A percentile compares a stretch with the other conserved stretches of the same genome.
phyloP scores from a whole-genome alignment of 2,329 filamentous ascomycete genomes.

The Dryadomyces quercivorus region DNA sequence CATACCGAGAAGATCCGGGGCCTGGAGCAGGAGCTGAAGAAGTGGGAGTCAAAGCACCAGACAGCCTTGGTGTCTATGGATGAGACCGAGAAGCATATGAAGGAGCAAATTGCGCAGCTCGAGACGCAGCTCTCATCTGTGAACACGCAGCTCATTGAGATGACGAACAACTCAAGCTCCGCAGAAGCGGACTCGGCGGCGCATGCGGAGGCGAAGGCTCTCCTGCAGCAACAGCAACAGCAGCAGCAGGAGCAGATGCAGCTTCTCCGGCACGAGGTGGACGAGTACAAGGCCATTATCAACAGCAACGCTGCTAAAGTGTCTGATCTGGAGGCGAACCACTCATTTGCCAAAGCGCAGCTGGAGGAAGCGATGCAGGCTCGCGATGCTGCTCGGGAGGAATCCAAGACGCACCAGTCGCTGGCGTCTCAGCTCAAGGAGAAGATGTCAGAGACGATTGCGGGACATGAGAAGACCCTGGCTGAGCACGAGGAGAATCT shows the following conservation, averaged over 20 bases:
- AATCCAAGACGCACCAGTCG: constrained; percentile 31
- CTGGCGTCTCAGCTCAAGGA: constrained; percentile 41
- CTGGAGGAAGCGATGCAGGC: constrained; percentile 47
- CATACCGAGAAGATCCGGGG: constrained; percentile 48
- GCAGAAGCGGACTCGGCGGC: constrained; percentile 20
- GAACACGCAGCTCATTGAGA: constrained; percentile 35
- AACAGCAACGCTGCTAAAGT: constrained; percentile 57
- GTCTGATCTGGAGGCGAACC: constrained; percentile 60
- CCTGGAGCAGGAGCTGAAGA: constrained; percentile 58
- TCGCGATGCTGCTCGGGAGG: constrained; percentile 37
- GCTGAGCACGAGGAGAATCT: constrained; percentile 41
- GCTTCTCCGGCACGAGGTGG: constrained; percentile 59
- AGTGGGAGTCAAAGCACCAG: constrained; percentile 68
- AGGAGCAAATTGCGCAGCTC: constrained; percentile 59
- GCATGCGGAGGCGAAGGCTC: constrained; percentile 30
- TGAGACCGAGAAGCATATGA: constrained; percentile 59
- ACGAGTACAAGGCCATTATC: constrained; percentile 68
- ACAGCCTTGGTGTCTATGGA: constrained; percentile 58
- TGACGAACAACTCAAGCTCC: constrained; percentile 13
- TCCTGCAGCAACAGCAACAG: constrained; percentile 23
- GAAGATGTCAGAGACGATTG: constrained; percentile 51
- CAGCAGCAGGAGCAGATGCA: constrained; percentile 47
- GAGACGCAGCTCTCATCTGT: constrained; percentile 47
- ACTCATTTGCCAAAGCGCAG: constrained; percentile 52
- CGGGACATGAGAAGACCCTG: constrained; percentile 45